These are phyloP conservation scores for Cryoendolithus antarcticus DNA, from an alignment of 2,329 filamentous ascomycete genomes.

Conservation along the genomic window DNA sequence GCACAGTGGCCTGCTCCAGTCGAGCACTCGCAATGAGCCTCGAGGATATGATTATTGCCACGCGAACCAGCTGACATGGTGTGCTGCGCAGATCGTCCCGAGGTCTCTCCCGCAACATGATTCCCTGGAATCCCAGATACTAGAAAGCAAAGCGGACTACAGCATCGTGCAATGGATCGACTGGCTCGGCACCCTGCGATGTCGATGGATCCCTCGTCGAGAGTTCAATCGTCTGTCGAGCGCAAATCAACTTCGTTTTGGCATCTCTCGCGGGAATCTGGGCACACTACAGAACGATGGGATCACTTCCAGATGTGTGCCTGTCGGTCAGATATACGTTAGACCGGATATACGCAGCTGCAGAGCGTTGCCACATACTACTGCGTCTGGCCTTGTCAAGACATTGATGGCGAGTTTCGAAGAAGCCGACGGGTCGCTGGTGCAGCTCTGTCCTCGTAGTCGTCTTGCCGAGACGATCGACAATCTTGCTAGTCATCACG, in stretches of 20 bases:
- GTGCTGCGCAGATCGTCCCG: too few species aligned
- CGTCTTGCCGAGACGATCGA: conserved; percentile 37
- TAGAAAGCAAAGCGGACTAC: too few species aligned
- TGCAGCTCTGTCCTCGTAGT: conserved; percentile 48
- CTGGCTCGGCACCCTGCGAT: conserved; percentile 56
- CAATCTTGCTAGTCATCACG: conserved; percentile 37
- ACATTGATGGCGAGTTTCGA: conserved; percentile 57
- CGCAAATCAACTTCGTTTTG: conserved; percentile 28
- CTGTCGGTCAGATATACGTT: conserved; percentile 55
- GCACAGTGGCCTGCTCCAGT: too few species aligned
- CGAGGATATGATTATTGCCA: too few species aligned
- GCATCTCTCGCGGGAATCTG: conserved; percentile 52
- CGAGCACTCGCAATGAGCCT: too few species aligned
- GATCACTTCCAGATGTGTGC: conserved; percentile 39
- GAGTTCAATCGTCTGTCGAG: too few species aligned
- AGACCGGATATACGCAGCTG: conserved; percentile 50
- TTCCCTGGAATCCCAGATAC: too few species aligned
- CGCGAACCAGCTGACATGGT: too few species aligned
- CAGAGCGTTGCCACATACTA: too few species aligned
- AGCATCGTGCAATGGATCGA: conserved; percentile 57
- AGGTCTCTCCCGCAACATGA: too few species aligned
- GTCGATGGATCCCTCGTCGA: conserved; percentile 49
- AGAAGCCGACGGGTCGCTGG: conserved; percentile 39
- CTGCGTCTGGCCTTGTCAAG: conserved; percentile 35
- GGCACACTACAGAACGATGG: conserved; percentile 57